A percentile compares a stretch with the other conserved stretches of the same genome.
Conservation (phyloP, 495 filamentous ascomycete genomes). For the Jackrogersella multiformis region DNA sequence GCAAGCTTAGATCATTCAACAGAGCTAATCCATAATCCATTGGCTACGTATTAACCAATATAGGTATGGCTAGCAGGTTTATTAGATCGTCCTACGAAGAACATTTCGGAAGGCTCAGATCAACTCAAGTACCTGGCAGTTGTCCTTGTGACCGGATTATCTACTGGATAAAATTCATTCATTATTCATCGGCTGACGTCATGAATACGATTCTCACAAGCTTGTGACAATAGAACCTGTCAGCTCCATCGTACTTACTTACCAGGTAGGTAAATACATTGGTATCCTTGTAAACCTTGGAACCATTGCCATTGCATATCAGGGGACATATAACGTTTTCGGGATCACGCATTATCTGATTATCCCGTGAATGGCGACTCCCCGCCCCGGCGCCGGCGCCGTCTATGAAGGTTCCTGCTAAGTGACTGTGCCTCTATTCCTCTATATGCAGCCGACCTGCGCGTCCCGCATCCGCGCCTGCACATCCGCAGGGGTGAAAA, state of each 20-base stretch:
- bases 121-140: constrained; percentile 1
- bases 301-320: constrained; percentile 6
- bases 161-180: background rate
- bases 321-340: constrained; percentile 24
- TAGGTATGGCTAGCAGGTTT: background rate
- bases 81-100: constrained; percentile 3
- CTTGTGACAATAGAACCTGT: constrained; percentile 28
- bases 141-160: constrained; percentile 5
- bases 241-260: no score
- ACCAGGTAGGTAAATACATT: no score
- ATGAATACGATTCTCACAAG: constrained; percentile 18
- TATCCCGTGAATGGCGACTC: constrained; percentile 26
- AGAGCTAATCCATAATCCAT: constrained; percentile 1
- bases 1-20: background rate
- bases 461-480: constrained; percentile 41
- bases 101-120: constrained; percentile 1
- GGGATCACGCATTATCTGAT: constrained; percentile 37
- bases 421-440: constrained; percentile 31
- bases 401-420: constrained; percentile 30
- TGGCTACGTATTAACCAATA: constrained; percentile 13
- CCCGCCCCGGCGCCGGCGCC: no score
- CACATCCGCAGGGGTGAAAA: constrained; percentile 26
- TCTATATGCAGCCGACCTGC: constrained; percentile 35
- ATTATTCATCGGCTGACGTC: constrained; percentile 29
- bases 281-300: background rate